Base-by-base conservation (phyloP, 306 rosid species). In the Trifolium dubium region DNA sequence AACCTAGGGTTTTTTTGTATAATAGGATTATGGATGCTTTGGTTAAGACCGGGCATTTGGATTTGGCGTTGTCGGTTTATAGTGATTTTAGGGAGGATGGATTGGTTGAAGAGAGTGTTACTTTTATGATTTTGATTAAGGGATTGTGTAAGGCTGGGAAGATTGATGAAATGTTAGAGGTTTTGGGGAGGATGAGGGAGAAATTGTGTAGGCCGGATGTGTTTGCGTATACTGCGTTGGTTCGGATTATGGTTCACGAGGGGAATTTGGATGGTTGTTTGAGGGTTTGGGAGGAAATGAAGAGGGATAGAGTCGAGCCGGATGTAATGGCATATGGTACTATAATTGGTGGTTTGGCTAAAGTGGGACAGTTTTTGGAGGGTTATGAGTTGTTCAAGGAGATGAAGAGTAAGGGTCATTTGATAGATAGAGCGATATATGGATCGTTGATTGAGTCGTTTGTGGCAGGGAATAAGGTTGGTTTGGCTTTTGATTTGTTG, bases 281-380 rank as follows among this genome's bases (percentile, higher is more conserved):
- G 80, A 84, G 78, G 84, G 84, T 91, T 69, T 93, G 97, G 97
- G 85, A 86, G 74, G 96, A 93, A 80, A 93, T 89, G 98, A 83
- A 72, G 82, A 81, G 69, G 34, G 97, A 89, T 64, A 8, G 71
- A 63, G 88, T 88, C 29, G 85, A 79, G 67, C 83, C 89, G 0
- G 93, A 93, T 64, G 90, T 81, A 2, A 88, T 86, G 90, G 97
- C 98, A 0, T 93, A 93, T 81, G 85, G 77, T 29, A 89, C 98
- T 12, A 18, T 93, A 64, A 85, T 93, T 50, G 69, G 63, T 0
- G 96, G 89, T 40, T 54, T 89, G 75, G 87, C 88, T 35, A 81
- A 82, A 69, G 93, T 59, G 3, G 92, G 96, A 15, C 82, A 84
- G 81, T 82, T 80, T 37, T 88, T 67, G 85, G 87, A 84, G 74